Percentiles rank a stretch among this genome's conserved stretches.
These are phyloP conservation scores for Dendrothele bispora DNA, from an alignment of 768 basidiomycete species.

Conservation along the genomic window DNA sequence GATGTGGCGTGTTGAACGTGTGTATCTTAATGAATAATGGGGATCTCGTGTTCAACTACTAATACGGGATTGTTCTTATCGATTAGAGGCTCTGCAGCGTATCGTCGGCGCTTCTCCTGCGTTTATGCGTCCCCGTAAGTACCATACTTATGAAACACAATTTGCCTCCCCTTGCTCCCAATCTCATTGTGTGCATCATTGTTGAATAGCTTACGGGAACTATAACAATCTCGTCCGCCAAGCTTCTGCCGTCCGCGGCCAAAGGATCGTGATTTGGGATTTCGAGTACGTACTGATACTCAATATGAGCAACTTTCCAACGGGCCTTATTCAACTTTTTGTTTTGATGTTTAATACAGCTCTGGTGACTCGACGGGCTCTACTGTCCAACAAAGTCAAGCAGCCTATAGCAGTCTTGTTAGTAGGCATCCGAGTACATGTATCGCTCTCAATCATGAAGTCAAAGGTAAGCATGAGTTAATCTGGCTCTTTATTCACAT, in stretches of 20 bases:
- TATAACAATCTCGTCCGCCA: constrained; percentile 46
- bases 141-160: background rate
- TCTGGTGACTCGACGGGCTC: constrained; percentile 37
- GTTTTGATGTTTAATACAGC: too few species aligned
- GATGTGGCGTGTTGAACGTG: constrained; percentile 46
- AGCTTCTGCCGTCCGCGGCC: constrained; percentile 28
- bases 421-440: constrained; percentile 31
- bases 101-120: constrained; percentile 44
- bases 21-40: too few species aligned
- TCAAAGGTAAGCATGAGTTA: constrained; percentile 18
- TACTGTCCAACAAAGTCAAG: constrained; percentile 26
- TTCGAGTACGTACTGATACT: constrained; percentile 30
- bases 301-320: background rate
- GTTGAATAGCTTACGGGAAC: constrained; percentile 47
- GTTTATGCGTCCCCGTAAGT: constrained; percentile 48
- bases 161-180: too few species aligned
- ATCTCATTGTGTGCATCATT: background rate
- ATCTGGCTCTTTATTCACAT: background rate
- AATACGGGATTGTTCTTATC: too few species aligned
- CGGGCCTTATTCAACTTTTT: background rate
- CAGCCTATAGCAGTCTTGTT: constrained; percentile 25
- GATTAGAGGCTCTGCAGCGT: constrained; percentile 37
- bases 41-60: background rate
- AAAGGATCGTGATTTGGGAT: constrained; percentile 36
- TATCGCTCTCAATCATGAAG: constrained; percentile 41